Base-by-base conservation (phyloP, 1,284 basidiomycete genomes). In the Cystobasidium slooffiae region DNA sequence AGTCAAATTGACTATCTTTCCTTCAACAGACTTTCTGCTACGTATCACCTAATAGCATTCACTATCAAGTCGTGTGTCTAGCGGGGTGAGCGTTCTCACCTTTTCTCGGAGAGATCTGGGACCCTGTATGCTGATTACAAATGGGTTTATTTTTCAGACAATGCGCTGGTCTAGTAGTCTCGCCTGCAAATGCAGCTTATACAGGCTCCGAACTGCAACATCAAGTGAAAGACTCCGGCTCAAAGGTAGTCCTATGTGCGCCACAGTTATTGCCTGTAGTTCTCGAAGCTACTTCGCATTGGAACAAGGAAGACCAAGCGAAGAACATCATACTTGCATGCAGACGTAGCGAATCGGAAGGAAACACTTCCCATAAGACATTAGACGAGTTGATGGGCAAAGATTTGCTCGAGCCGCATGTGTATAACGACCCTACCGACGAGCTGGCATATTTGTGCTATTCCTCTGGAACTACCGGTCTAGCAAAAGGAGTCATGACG, bases 101-200 rank as follows among this genome's bases (percentile, higher is more conserved):
- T 14, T 14, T 47, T 1, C 69, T 8, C 14, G 43, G 16, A 46
- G 16, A 46, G 14, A 37, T 7, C 9, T 18, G 41, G 47, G 1
- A 43, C 24, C 8, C 49, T 47, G 3, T 14, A 49, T 16, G 8
- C 41, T 39, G 68, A 41, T 39, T 18, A n/a, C 31, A 31, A 31
- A 31, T 31, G n/a, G 20, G 68, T 24, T 64, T 52, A 16, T 47
- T 77, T 51, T 65, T 46, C 24, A 49, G 61, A 12, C 78, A 78
- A 51, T 79, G 79, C 61, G 78, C 76, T 7, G 79, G 79, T 2
- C 8, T 76, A 31, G 77, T 80, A 18, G 69, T 79, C 24, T 77
- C 75, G 1, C 78, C 78, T 1, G 79, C 79, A n/a, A 80, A 80
- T 59, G 78, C 79, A 0, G 78, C 77, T 10, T 80, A 80, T 65